Conservation (phyloP, 805 yeast species). For the Cyberlindnera mycetangii region DNA sequence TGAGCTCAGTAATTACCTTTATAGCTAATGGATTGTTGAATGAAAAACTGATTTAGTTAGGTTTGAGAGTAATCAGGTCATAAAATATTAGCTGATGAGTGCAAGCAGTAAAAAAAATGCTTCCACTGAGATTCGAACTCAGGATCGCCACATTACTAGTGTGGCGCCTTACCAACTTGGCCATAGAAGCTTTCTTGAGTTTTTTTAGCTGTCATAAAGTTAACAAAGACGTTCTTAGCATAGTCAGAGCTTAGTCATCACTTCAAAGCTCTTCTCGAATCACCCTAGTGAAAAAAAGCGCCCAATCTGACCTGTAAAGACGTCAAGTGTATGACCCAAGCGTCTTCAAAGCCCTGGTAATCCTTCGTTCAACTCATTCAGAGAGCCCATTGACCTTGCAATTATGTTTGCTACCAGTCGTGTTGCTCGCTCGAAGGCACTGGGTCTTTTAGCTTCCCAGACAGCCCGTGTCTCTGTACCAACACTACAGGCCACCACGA, state of each 20-base stretch:
- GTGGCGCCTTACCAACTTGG: constrained; percentile 79
- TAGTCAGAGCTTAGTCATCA: too few relatives aligned
- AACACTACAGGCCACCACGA: neutral
- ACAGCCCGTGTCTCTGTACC: constrained; percentile 2
- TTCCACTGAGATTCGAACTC: constrained; percentile 73
- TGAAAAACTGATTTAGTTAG: too few relatives aligned
- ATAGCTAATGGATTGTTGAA: too few relatives aligned
- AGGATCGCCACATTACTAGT: constrained; percentile 82
- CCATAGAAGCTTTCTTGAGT: constrained; percentile 46
- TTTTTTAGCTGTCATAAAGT: too few relatives aligned
- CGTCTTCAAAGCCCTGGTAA: too few relatives aligned
- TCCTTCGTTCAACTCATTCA: neutral
- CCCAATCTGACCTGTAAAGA: neutral
- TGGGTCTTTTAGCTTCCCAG: neutral
- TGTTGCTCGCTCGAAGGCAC: constrained; percentile 3
- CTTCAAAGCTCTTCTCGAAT: neutral
- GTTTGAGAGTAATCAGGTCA: too few relatives aligned
- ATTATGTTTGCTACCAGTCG: constrained; percentile 3
- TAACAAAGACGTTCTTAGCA: too few relatives aligned
- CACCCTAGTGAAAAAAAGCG: neutral
- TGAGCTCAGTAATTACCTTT: too few relatives aligned
- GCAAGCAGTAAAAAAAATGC: constrained; percentile 34
- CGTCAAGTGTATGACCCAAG: too few relatives aligned
- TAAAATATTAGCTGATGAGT: too few relatives aligned
- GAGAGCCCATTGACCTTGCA: neutral